Evolutionary conservation across 768 basidiomycete species (phyloP), one percentile per base, ranked within the genome.

Genomic region (Boletus barrowsii): DNA sequence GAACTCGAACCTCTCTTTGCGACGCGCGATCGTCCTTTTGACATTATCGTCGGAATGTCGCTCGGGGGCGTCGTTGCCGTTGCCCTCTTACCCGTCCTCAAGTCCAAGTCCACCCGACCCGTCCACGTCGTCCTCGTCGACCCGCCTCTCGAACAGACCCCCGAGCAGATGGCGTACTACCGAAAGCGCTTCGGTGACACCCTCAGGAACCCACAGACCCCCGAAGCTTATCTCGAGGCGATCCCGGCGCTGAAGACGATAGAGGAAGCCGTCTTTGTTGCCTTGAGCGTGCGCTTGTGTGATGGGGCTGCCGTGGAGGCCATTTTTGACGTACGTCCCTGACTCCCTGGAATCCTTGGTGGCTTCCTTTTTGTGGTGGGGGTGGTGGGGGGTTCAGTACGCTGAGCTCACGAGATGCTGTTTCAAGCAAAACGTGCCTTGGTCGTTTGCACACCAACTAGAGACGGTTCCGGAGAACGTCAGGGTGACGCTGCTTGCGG

Each of bases 61-160:
- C 39, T 66, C 7, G 68, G 66, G 8, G 67, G 47, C 3, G 0
- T 66, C 4, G 47, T 63, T 11, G 54, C 49, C 29, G 9, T 51
- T 9, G 33, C 54, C 7, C 51, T 69, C 8, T 24, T 70, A 0
- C 51, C 51, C 18, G 22, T 61, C 8, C 44, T 69, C 37, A 49
- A 59, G 7, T 29, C 29, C 29, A 29, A 29, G 29, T 42, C 46
- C 10, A 32, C 58, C 1, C 55, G 26, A 11, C 32, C 48, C 0
- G 51, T 60, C 36, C 42, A 39, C 0, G 59, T 67, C 33, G 30
- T 69, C 32, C 51, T 69, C 13, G n/a, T 56, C 13, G 68, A 69
- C 14, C 55, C 62, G 3, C 60, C 60, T 3, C 46, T 65, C 13
- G 49, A 58, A 22, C 10, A 4, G 7, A 8, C 17, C 9, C 17